phyloP scores from a whole-genome alignment of 164 flowering plant genomes.

The Sedum album region DNA sequence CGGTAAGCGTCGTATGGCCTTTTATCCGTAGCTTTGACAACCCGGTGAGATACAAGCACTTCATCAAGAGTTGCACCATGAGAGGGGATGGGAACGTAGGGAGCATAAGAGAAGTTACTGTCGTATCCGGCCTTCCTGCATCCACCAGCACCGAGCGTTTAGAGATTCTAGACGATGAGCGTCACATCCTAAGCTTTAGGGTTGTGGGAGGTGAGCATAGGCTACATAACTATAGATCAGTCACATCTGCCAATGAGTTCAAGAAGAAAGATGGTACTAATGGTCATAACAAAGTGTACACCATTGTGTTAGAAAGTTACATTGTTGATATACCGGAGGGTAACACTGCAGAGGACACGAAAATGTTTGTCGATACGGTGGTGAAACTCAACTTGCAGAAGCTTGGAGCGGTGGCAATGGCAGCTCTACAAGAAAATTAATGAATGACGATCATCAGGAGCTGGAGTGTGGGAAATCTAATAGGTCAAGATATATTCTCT shows the following conservation, averaged over 20 bases:
- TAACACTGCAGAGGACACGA: constrained; percentile 68
- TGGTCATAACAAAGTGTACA: constrained; percentile 31
- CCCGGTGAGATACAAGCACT: constrained; percentile 73
- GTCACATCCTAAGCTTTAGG: constrained; percentile 53
- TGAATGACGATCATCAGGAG: not conserved
- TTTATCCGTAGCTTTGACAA: constrained; percentile 55
- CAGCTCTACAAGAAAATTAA: constrained; percentile 20
- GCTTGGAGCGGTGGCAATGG: constrained; percentile 38
- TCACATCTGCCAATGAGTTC: constrained; percentile 60
- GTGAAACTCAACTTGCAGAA: constrained; percentile 64
- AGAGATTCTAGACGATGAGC: constrained; percentile 64
- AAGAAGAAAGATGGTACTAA: constrained; percentile 9
- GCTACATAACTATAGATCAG: constrained; percentile 51
- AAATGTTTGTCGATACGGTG: constrained; percentile 68
- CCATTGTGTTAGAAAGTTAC: constrained; percentile 65
- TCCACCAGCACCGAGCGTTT: constrained; percentile 69
- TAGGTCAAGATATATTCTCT: constrained; percentile 5
- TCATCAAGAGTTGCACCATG: constrained; percentile 61
- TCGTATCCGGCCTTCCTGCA: constrained; percentile 72
- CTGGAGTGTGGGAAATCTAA: not conserved
- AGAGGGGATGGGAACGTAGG: constrained; percentile 59
- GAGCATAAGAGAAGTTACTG: constrained; percentile 58
- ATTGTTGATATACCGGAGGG: constrained; percentile 75
- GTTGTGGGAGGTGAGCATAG: constrained; percentile 77
- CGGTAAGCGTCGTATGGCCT: constrained; percentile 52